Conservation (phyloP, 805 yeast species). For the Candida ascalaphidarum region DNA sequence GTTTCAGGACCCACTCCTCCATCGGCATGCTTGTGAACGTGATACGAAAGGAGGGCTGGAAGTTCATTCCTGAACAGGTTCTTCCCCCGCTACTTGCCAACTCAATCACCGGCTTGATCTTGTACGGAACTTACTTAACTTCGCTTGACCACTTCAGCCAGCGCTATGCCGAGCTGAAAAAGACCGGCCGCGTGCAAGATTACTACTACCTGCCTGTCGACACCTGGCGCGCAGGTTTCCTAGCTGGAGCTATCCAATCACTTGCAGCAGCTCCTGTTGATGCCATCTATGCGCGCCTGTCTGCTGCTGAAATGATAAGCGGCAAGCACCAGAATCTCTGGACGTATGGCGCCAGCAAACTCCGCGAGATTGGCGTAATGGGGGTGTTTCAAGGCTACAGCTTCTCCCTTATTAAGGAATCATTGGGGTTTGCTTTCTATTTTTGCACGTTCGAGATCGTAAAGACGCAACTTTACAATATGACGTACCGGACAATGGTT, state of each 20-base stretch:
- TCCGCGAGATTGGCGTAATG: slow-evolving; percentile 63
- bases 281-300: slow-evolving; percentile 78
- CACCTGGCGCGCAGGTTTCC: slow-evolving; percentile 69
- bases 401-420: slow-evolving; percentile 71
- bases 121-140: slow-evolving; percentile 75
- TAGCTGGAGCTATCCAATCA: slow-evolving; percentile 87
- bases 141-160: slow-evolving; percentile 28
- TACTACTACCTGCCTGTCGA: slow-evolving; percentile 30
- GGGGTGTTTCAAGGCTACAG: slow-evolving; percentile 90
- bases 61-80: slow-evolving; percentile 73
- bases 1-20: slow-evolving; percentile 64
- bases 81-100: slow-evolving; percentile 86
- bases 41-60: slow-evolving; percentile 73
- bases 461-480: slow-evolving; percentile 56
- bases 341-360: slow-evolving; percentile 63
- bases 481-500: slow-evolving; percentile 37
- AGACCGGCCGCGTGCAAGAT: slow-evolving; percentile 2
- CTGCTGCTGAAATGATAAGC: slow-evolving; percentile 62
- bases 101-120: slow-evolving; percentile 78
- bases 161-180: slow-evolving; percentile 3
- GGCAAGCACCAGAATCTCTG: slow-evolving; percentile 66
- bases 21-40: slow-evolving; percentile 69
- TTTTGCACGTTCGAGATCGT: slow-evolving; percentile 74
- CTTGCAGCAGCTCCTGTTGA: slow-evolving; percentile 90
- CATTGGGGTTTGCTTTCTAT: slow-evolving; percentile 75